These are phyloP conservation scores for Nakazawaea ishiwadae DNA, from an alignment of 805 yeast genomes.

Conservation along the genomic window DNA sequence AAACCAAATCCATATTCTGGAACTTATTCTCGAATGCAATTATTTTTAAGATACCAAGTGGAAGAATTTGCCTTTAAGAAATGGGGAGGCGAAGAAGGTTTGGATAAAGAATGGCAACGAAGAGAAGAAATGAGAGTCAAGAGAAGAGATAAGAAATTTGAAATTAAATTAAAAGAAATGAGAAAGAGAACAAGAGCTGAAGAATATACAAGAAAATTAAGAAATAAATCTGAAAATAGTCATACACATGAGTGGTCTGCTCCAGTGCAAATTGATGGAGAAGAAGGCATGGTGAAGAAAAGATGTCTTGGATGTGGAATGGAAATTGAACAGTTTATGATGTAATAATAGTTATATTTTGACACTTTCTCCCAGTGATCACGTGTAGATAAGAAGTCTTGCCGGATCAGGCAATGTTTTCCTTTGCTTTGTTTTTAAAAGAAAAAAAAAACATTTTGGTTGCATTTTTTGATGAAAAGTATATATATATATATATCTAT, in stretches of 20 bases:
- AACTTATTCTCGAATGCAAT: slow-evolving; percentile 87
- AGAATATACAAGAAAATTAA: slow-evolving; percentile 66
- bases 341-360: slow-evolving; percentile 27
- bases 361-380: background rate
- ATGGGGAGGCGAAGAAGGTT: slow-evolving; percentile 88
- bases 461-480: no score
- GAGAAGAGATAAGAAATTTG: slow-evolving; percentile 75
- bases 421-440: no score
- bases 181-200: slow-evolving; percentile 89
- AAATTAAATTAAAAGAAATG: slow-evolving; percentile 79
- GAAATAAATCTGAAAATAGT: slow-evolving; percentile 48
- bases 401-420: background rate
- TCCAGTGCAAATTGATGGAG: slow-evolving; percentile 35
- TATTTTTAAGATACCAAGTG: slow-evolving; percentile 85
- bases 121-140: slow-evolving; percentile 69
- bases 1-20: slow-evolving; percentile 93
- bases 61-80: slow-evolving; percentile 89
- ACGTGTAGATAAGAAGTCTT: background rate
- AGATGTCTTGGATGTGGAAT: slow-evolving; percentile 80
- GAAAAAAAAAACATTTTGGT: background rate
- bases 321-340: slow-evolving; percentile 70
- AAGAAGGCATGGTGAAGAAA: slow-evolving; percentile 41
- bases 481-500: background rate
- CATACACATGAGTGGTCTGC: slow-evolving; percentile 78
- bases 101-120: slow-evolving; percentile 90